These are phyloP conservation scores for Fraxinus dipetala DNA, from an alignment of 305 asterid species.

Conservation along the genomic window DNA sequence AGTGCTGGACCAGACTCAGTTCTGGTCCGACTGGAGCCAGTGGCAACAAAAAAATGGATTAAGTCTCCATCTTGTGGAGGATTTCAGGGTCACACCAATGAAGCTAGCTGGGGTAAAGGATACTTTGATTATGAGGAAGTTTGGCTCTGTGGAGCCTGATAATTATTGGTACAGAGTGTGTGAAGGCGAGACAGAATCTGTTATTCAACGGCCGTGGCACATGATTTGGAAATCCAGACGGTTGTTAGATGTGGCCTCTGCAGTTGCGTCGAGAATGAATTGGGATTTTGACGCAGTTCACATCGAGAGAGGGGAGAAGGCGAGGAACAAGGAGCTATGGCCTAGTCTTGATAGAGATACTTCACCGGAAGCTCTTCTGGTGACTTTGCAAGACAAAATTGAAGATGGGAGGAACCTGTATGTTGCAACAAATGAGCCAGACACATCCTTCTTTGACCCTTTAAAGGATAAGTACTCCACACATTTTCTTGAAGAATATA, in stretches of 20 bases:
- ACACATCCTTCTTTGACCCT: conserved; percentile 42
- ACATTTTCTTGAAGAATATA: conserved; percentile 53
- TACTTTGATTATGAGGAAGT: conserved; percentile 54
- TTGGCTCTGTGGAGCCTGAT: conserved; percentile 53
- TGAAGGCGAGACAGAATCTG: conserved; percentile 49
- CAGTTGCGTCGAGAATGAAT: conserved; percentile 49
- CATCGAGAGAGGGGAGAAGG: conserved; percentile 59
- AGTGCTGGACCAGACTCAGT: conserved; percentile 64
- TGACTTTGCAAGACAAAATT: conserved; percentile 39
- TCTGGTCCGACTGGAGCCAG: conserved; percentile 63
- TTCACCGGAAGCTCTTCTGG: conserved; percentile 52
- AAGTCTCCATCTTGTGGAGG: conserved; percentile 42
- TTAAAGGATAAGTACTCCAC: conserved; percentile 50
- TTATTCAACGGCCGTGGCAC: conserved; percentile 52
- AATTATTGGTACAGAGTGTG: conserved; percentile 62
- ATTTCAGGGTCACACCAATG: conserved; percentile 42
- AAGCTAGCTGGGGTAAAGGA: conserved; percentile 39
- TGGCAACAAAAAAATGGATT: conserved; percentile 41
- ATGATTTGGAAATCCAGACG: conserved; percentile 52
- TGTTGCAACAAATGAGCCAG: conserved; percentile 49
- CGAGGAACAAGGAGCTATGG: conserved; percentile 50
- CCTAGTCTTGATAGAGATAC: conserved; percentile 59
- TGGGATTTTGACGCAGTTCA: conserved; percentile 62
- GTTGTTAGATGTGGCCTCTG: conserved; percentile 45
- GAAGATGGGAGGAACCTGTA: conserved; percentile 52